These are phyloP conservation scores for Salicornia ramosissima DNA, from an alignment of 148 eudicot species.

Conservation along the genomic window DNA sequence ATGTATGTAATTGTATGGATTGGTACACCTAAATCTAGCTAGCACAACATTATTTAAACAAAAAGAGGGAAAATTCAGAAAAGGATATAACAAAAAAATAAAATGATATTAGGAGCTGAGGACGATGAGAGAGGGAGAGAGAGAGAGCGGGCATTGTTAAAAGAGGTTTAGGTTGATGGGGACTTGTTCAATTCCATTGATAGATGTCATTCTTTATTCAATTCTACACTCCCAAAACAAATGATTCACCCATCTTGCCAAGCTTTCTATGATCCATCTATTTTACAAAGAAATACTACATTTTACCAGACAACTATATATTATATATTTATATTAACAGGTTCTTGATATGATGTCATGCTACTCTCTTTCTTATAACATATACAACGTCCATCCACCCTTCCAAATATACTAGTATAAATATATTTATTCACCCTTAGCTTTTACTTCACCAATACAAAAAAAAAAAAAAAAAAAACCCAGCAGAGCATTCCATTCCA, in stretches of 20 bases:
- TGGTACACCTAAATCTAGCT: not conserved
- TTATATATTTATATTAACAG: not conserved
- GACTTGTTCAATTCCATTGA: conserved; percentile 13
- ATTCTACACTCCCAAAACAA: conserved; percentile 21
- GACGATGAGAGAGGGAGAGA: no score
- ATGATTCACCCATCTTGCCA: conserved; percentile 23
- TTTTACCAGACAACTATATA: no score
- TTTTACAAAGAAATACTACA: no score
- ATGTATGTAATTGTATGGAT: not conserved
- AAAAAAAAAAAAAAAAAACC: not conserved
- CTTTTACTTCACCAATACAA: conserved; percentile 3
- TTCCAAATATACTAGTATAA: no score
- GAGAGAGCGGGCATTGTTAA: no score
- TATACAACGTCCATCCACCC: no score
- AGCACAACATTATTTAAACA: not conserved
- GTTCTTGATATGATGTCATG: conserved; percentile 28
- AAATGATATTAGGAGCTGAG: no score
- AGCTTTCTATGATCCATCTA: conserved; percentile 14
- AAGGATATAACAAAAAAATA: not conserved
- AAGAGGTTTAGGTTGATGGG: conserved; percentile 31
- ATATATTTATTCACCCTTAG: no score
- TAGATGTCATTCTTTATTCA: conserved; percentile 12
- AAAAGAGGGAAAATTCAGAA: not conserved
- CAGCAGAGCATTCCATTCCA: conserved; percentile 6
- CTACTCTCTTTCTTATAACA: not conserved